A percentile compares a stretch with the other conserved stretches of the same genome.
Evolutionary conservation across 768 basidiomycete genomes (phyloP).

Genomic region (Ephemerocybe angulata): DNA sequence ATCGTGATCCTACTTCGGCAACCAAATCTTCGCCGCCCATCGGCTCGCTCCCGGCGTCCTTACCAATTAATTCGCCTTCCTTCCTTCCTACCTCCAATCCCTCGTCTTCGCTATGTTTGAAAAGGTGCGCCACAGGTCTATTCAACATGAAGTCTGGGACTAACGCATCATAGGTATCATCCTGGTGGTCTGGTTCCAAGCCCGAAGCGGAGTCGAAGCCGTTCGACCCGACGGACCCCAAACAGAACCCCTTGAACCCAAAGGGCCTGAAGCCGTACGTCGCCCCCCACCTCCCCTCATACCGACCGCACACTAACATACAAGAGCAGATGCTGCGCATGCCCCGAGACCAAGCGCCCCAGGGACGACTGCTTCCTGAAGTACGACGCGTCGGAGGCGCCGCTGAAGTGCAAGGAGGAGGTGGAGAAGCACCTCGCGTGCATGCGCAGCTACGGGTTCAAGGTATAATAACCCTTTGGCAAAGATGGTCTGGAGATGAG

Average conservation of each 20-base stretch:
- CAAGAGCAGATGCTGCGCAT: conserved; percentile 87
- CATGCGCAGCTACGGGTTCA: conserved; percentile 91
- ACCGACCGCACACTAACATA: neutral
- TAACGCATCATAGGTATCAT: conserved; percentile 36
- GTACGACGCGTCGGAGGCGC: conserved; percentile 58
- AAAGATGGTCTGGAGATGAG: no score
- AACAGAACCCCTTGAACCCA: conserved; percentile 87
- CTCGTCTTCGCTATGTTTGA: conserved; percentile 34
- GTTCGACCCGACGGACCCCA: conserved; percentile 72
- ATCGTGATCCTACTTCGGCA: no score
- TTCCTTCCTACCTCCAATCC: neutral
- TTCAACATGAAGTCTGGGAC: no score
- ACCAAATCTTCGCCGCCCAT: no score
- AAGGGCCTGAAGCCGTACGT: conserved; percentile 92
- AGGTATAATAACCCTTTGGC: conserved; percentile 52
- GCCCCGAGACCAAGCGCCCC: conserved; percentile 87
- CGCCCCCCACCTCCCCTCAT: neutral
- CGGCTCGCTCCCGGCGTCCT: no score
- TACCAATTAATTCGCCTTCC: neutral
- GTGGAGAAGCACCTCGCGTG: conserved; percentile 82
- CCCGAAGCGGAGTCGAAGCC: conserved; percentile 33
- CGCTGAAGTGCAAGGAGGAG: conserved; percentile 76
- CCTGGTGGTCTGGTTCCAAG: conserved; percentile 50
- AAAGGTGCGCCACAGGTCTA: no score
- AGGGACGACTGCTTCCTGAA: conserved; percentile 94